These are phyloP conservation scores for Phialophora tarda DNA, from an alignment of 2,329 filamentous ascomycete species.

Conservation along the genomic window DNA sequence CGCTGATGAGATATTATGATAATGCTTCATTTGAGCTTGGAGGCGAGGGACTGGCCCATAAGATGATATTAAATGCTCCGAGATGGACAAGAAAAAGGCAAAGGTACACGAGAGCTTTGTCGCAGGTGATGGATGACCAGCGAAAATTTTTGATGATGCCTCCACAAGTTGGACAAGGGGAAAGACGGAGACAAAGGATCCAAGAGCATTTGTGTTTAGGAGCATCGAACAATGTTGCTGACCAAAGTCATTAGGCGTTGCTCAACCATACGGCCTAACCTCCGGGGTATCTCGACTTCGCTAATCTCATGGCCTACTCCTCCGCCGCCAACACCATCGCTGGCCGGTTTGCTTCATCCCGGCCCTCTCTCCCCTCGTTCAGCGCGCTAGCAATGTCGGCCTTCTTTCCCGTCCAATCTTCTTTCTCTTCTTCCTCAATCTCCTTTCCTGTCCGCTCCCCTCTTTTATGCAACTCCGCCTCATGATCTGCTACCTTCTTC, in stretches of 20 bases:
- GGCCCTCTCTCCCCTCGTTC: slow-evolving; percentile 25
- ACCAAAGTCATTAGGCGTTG: not conserved
- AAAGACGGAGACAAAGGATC: not conserved
- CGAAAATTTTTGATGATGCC: not conserved
- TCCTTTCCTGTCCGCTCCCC: slow-evolving; percentile 35
- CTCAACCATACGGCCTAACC: not conserved
- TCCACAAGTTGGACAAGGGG: not conserved
- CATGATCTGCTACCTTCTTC: slow-evolving; percentile 34
- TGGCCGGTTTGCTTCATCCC: slow-evolving; percentile 24
- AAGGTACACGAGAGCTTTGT: not conserved
- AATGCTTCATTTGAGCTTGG: not conserved
- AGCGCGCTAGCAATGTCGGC: slow-evolving; percentile 38
- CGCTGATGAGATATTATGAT: not conserved
- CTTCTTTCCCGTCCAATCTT: slow-evolving; percentile 39
- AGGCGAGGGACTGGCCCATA: not conserved
- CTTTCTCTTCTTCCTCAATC: slow-evolving; percentile 34
- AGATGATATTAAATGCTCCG: not conserved
- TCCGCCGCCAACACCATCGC: slow-evolving; percentile 40
- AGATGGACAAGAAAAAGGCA: not conserved
- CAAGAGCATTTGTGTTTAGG: not conserved
- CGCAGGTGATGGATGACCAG: not conserved
- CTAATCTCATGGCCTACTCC: slow-evolving; percentile 21
- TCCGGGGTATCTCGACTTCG: not conserved
- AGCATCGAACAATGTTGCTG: not conserved
- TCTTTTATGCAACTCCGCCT: slow-evolving; percentile 35